A percentile compares a stretch with the other conserved stretches of the same genome.
Evolutionary conservation across 2,329 filamentous ascomycete species (phyloP).

Genomic region (Trichoderma koningiopsis): DNA sequence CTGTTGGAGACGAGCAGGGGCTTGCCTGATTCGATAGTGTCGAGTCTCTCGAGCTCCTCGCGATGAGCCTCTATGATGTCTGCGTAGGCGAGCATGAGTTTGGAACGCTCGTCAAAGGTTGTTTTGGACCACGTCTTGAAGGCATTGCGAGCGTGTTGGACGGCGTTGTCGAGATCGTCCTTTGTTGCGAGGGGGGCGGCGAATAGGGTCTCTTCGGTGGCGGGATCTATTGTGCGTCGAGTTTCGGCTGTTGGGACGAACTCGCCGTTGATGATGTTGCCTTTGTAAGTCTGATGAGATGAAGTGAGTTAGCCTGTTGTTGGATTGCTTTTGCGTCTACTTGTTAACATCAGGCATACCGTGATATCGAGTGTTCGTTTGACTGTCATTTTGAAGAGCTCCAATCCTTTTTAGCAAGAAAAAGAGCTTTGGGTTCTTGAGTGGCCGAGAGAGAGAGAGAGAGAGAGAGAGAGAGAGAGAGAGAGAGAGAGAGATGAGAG

Average conservation of each 20-base stretch:
- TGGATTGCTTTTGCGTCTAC: neutral
- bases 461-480: too few relatives aligned
- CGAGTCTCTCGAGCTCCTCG: slow-evolving; percentile 31
- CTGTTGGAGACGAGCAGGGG: slow-evolving; percentile 26
- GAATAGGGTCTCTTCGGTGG: slow-evolving; percentile 38
- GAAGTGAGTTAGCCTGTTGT: neutral
- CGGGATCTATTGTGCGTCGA: slow-evolving; percentile 35
- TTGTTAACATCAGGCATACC: neutral
- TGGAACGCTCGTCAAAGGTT: slow-evolving; percentile 32
- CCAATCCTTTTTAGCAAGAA: neutral
- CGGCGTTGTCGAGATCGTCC: slow-evolving; percentile 38
- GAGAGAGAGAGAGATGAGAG: neutral
- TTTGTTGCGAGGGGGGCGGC: slow-evolving; percentile 35
- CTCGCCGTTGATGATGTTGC: slow-evolving; percentile 34
- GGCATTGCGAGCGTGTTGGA: slow-evolving; percentile 33
- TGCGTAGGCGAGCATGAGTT: slow-evolving; percentile 33
- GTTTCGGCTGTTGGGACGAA: slow-evolving; percentile 29
- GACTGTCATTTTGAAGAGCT: neutral
- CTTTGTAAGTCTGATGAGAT: slow-evolving; percentile 21
- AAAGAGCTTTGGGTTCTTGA: neutral
- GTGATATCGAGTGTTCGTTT: slow-evolving; percentile 13
- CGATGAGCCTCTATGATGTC: slow-evolving; percentile 34
- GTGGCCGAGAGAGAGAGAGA: neutral
- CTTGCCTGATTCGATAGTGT: slow-evolving; percentile 34
- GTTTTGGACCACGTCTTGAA: slow-evolving; percentile 37